phyloP scores from a whole-genome alignment of 805 yeast species.

The Myxozyma sirexii region DNA sequence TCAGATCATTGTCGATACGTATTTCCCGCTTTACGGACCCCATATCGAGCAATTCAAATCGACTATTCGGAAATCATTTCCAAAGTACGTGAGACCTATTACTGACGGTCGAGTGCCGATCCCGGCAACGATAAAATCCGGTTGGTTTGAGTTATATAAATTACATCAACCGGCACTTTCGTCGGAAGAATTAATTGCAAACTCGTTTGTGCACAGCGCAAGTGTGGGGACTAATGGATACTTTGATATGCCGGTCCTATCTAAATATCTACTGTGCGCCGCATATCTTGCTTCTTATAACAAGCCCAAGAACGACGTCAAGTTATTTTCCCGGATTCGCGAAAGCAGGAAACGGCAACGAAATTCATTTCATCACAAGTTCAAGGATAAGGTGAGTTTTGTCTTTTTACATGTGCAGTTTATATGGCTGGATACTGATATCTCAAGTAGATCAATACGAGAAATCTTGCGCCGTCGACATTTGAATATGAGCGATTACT shows the following conservation, averaged over 20 bases:
- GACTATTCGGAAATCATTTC: conserved; percentile 11
- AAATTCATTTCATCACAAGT: conserved; percentile 1
- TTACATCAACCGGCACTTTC: conserved; percentile 17
- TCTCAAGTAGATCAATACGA: conserved; percentile 51
- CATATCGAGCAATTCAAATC: conserved; percentile 16
- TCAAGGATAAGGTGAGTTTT: conserved; percentile 18
- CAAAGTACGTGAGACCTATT: conserved; percentile 17
- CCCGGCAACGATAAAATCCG: conserved; percentile 2
- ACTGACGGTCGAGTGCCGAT: neutral
- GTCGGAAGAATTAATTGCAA: conserved; percentile 25
- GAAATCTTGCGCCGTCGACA: conserved; percentile 68
- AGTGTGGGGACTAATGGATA: neutral
- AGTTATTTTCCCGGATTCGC: conserved; percentile 66
- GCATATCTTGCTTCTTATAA: conserved; percentile 81
- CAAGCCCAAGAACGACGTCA: conserved; percentile 68
- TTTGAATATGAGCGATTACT: conserved; percentile 78
- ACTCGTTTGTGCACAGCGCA: conserved; percentile 7
- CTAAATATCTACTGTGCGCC: conserved; percentile 72
- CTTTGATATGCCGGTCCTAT: conserved; percentile 20
- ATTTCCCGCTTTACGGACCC: conserved; percentile 24
- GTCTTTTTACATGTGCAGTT: neutral
- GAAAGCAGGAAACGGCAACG: conserved; percentile 38
- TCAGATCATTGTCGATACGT: conserved; percentile 26
- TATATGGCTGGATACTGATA: too few species aligned
- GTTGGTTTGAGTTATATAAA: conserved; percentile 17